Evolutionary conservation across 805 yeast species (phyloP).

Genomic region (Yarrowia deformans): DNA sequence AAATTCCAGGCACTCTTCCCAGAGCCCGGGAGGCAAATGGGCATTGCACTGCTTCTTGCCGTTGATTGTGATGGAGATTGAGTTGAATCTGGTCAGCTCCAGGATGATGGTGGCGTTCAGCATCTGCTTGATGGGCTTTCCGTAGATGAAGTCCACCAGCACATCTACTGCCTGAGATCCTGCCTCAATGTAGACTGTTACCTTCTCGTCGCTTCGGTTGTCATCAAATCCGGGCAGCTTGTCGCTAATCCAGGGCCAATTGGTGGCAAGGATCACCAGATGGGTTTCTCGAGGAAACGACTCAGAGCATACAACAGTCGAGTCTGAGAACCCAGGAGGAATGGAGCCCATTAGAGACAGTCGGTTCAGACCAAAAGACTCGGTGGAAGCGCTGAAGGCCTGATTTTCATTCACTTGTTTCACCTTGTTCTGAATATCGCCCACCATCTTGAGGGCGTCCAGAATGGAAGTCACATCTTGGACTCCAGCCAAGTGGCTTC

Average conservation of each 20-base stretch:
- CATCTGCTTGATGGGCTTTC: conserved; percentile 13
- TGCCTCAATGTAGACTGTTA: conserved; percentile 9
- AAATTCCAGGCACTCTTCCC: conserved; percentile 11
- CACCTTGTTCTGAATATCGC: conserved; percentile 17
- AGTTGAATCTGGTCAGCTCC: neutral
- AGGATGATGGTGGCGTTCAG: conserved; percentile 8
- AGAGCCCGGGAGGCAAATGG: conserved; percentile 20
- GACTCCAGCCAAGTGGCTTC: conserved; percentile 16
- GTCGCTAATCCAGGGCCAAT: conserved; percentile 35
- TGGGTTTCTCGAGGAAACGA: conserved; percentile 7
- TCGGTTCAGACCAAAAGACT: conserved; percentile 15
- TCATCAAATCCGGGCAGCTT: conserved; percentile 10
- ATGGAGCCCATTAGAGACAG: neutral
- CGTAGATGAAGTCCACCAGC: conserved; percentile 12
- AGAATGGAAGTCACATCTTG: conserved; percentile 16
- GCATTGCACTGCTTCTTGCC: neutral
- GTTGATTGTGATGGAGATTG: neutral
- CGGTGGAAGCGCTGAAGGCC: neutral
- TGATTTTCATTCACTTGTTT: neutral
- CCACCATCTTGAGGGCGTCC: conserved; percentile 24
- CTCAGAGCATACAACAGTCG: conserved; percentile 9
- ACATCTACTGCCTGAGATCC: conserved; percentile 18
- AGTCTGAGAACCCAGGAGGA: conserved; percentile 12
- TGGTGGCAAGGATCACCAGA: conserved; percentile 10
- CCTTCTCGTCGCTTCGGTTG: conserved; percentile 9